Conservation (phyloP, 805 yeast species). For the Monosporozyma unispora region DNA sequence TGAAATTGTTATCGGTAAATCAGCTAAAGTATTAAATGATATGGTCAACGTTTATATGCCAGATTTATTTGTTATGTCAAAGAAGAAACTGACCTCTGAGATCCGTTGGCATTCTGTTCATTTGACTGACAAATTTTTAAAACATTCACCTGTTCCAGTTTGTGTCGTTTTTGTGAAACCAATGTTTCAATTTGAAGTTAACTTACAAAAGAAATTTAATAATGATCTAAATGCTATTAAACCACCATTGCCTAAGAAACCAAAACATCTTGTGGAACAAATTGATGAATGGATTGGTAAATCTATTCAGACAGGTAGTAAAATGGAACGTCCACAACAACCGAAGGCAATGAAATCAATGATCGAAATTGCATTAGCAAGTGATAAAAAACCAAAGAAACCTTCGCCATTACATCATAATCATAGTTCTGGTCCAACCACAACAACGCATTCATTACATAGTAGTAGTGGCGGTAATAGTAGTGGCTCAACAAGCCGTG, state of each 20-base stretch:
- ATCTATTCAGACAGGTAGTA: background rate
- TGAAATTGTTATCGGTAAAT: conserved; percentile 26
- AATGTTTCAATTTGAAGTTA: conserved; percentile 22
- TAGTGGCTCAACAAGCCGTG: background rate
- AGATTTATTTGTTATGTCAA: conserved; percentile 22
- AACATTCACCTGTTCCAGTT: conserved; percentile 24
- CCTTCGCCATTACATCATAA: background rate
- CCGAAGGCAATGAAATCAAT: conserved; percentile 1
- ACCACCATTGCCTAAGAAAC: background rate
- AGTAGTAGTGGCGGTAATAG: no score
- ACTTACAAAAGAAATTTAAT: conserved; percentile 5
- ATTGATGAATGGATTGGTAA: background rate
- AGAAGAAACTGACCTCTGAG: conserved; percentile 19
- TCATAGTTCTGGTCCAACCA: background rate
- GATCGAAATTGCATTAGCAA: conserved; percentile 3
- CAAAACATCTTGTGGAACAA: no score
- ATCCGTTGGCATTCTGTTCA: conserved; percentile 20
- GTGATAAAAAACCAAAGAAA: background rate
- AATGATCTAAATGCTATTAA: background rate
- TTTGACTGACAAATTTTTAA: conserved; percentile 21
- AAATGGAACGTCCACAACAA: conserved; percentile 1
- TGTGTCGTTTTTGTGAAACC: conserved; percentile 23
- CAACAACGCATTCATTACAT: background rate
- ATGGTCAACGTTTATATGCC: conserved; percentile 29
- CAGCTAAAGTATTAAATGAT: conserved; percentile 18